Percentiles rank a stretch among this genome's conserved stretches.
Evolutionary conservation across 768 basidiomycete genomes (phyloP).

Genomic region (Hypholoma fasciculare): DNA sequence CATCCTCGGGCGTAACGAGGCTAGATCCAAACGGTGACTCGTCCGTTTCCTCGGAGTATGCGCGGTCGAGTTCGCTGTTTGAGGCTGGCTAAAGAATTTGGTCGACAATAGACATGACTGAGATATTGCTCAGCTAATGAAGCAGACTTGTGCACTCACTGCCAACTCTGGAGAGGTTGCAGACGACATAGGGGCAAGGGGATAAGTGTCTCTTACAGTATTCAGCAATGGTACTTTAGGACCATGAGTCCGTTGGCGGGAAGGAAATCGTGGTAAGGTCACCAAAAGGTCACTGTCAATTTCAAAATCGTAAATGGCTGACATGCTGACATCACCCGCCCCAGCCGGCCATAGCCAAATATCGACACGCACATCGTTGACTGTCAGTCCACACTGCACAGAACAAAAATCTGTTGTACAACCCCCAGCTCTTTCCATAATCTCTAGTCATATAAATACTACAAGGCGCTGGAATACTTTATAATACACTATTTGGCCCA

Average conservation of each 20-base stretch:
- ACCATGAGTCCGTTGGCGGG: no score
- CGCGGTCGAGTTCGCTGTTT: slow-evolving; percentile 6
- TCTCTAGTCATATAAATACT: no score
- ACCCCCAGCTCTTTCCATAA: no score
- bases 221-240: no score
- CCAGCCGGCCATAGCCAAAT: neutral
- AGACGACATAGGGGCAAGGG: neutral
- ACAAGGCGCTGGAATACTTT: no score
- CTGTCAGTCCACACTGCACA: no score
- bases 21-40: slow-evolving; percentile 43
- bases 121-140: neutral
- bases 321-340: neutral
- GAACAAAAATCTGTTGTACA: no score
- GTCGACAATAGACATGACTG: neutral
- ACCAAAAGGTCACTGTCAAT: no score
- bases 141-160: neutral
- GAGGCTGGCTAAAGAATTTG: neutral
- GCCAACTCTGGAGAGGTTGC: neutral
- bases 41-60: slow-evolving; percentile 36
- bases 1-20: slow-evolving; percentile 41
- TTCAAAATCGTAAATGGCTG: neutral
- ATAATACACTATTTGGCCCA: no score
- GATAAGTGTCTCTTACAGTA: no score
- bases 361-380: neutral
- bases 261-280: no score